phyloP scores from a whole-genome alignment of 257 asterid species.

The Lantana camara region DNA sequence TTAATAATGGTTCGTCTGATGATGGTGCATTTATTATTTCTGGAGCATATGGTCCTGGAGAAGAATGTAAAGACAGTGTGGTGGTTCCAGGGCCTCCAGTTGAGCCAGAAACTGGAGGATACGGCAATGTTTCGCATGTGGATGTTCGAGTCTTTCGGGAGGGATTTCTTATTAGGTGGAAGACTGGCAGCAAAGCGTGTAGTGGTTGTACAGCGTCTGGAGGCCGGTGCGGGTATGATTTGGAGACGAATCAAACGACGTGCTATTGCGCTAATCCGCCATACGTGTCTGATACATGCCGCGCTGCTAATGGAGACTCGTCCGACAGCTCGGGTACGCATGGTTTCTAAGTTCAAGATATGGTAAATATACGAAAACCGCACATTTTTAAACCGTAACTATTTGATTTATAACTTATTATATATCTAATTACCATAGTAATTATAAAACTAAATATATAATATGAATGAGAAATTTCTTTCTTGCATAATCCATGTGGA shows the following conservation, averaged over 20 bases:
- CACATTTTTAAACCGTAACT: too few relatives aligned
- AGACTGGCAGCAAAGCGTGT: constrained; percentile 40
- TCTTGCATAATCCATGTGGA: too few relatives aligned
- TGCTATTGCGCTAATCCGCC: constrained; percentile 63
- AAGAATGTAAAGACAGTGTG: constrained; percentile 46
- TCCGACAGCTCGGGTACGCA: too few relatives aligned
- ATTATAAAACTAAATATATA: too few relatives aligned
- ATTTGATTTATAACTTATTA: too few relatives aligned
- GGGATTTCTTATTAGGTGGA: constrained; percentile 65
- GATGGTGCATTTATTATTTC: constrained; percentile 33
- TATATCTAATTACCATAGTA: too few relatives aligned
- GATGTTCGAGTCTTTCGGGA: constrained; percentile 29
- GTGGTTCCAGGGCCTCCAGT: constrained; percentile 47
- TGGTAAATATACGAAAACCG: too few relatives aligned
- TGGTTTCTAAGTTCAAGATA: too few relatives aligned
- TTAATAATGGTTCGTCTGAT: background rate
- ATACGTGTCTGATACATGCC: constrained; percentile 37
- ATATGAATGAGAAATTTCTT: too few relatives aligned
- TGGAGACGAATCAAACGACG: constrained; percentile 27
- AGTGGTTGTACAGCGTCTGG: constrained; percentile 41
- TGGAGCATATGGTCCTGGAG: constrained; percentile 45
- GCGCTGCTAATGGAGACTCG: background rate
- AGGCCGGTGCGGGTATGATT: constrained; percentile 62
- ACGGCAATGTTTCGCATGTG: constrained; percentile 22
- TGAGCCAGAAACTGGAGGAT: too few relatives aligned